Percentiles rank a stretch among this genome's conserved stretches.
phyloP scores from a whole-genome alignment of 2,329 filamentous ascomycete genomes.

The Triangularia verruculosa region DNA sequence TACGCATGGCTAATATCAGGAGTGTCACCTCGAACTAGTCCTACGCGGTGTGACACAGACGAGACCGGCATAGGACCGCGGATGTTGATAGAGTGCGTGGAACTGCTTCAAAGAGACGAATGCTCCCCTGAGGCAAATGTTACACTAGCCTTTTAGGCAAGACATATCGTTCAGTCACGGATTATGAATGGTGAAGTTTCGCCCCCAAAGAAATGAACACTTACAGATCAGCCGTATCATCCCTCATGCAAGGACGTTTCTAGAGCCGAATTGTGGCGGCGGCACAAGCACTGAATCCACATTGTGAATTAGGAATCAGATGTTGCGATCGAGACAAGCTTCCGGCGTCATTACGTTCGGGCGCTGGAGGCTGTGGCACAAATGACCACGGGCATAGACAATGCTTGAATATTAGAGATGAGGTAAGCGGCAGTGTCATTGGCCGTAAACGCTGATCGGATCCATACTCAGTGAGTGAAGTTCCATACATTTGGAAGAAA shows the following conservation, averaged over 20 bases:
- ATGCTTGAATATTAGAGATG: background rate
- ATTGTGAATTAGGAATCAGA: background rate
- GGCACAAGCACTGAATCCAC: background rate
- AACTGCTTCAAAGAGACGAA: background rate
- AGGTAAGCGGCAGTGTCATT: background rate
- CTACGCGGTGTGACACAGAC: background rate
- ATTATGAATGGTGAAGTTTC: background rate
- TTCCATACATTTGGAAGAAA: background rate
- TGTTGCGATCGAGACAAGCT: background rate
- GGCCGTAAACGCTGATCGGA: background rate
- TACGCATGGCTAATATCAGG: background rate
- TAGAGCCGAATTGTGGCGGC: background rate
- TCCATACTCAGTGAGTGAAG: background rate
- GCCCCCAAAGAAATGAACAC: background rate
- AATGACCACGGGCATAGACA: background rate
- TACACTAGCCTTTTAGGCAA: background rate
- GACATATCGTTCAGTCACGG: background rate
- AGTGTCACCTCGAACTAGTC: background rate
- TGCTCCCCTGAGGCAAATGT: background rate
- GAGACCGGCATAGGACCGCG: background rate
- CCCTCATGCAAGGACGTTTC: background rate
- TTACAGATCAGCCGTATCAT: background rate
- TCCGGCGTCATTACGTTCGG: background rate
- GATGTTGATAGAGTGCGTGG: background rate
- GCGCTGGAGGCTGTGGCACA: background rate